Conservation (phyloP, 768 basidiomycete species). For the Leccinum obscurum region DNA sequence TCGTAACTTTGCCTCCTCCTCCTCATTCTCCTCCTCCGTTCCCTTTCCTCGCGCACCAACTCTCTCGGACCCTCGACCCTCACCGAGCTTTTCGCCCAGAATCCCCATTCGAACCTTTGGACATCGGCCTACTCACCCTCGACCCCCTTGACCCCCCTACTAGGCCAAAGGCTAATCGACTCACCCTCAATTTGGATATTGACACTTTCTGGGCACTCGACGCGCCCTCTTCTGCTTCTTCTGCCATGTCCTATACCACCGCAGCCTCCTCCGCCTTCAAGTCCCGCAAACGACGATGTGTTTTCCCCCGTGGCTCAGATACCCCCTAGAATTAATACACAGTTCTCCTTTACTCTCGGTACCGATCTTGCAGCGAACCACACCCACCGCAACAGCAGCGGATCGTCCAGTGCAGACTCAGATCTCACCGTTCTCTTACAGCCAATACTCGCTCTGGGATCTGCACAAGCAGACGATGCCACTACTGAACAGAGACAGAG, state of each 20-base stretch:
- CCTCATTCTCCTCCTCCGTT: slow-evolving; percentile 7
- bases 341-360: slow-evolving; percentile 12
- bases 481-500: background rate
- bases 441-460: slow-evolving; percentile 13
- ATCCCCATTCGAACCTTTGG: slow-evolving; percentile 23
- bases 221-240: slow-evolving; percentile 18
- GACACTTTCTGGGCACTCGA: slow-evolving; percentile 18
- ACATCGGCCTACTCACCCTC: slow-evolving; percentile 12
- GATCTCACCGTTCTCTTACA: slow-evolving; percentile 23
- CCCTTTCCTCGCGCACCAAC: slow-evolving; percentile 21
- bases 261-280: slow-evolving; percentile 13
- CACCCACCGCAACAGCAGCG: slow-evolving; percentile 5
- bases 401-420: slow-evolving; percentile 20
- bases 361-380: slow-evolving; percentile 6
- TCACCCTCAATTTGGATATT: slow-evolving; percentile 28
- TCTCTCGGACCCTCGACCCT: slow-evolving; percentile 5
- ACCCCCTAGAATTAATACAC: slow-evolving; percentile 5
- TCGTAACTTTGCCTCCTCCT: slow-evolving; percentile 1
- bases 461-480: slow-evolving; percentile 12
- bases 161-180: slow-evolving; percentile 8
- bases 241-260: slow-evolving; percentile 24
- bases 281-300: slow-evolving; percentile 15
- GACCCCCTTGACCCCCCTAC: slow-evolving; percentile 10
- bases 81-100: slow-evolving; percentile 5
- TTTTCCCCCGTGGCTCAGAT: slow-evolving; percentile 9